Conservation (phyloP, 148 eudicot species). For the Hydrangea macrophylla region DNA sequence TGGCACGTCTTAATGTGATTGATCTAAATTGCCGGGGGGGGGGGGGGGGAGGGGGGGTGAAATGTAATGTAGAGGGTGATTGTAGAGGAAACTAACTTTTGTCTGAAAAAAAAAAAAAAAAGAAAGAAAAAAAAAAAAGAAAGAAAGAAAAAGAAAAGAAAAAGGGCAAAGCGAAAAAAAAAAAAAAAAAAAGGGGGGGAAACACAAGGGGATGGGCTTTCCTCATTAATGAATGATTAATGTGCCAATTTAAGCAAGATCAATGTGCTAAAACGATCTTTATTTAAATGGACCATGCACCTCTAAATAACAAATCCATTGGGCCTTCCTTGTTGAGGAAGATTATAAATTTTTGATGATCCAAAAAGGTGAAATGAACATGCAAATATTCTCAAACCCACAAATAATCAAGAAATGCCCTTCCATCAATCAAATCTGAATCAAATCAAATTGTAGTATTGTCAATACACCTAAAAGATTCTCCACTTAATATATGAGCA, state of each 20-base stretch:
- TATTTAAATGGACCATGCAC: neutral
- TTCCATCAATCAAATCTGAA: neutral
- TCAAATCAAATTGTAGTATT: neutral
- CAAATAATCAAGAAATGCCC: neutral
- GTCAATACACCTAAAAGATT: constrained; percentile 10
- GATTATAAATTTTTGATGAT: neutral
- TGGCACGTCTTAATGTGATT: constrained; percentile 2
- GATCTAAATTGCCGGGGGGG: too few relatives aligned
- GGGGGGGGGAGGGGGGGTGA: neutral
- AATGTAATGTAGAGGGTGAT: neutral
- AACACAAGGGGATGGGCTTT: too few relatives aligned
- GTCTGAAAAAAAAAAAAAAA: neutral
- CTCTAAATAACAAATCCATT: neutral
- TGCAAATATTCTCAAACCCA: neutral
- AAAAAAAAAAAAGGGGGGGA: too few relatives aligned
- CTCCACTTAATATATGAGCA: constrained; percentile 5
- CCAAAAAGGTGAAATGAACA: neutral
- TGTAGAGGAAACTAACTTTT: constrained; percentile 1
- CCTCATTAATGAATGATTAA: neutral
- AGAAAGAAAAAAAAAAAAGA: neutral
- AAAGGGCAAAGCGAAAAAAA: too few relatives aligned
- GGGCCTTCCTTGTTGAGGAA: neutral
- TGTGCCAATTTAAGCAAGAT: too few relatives aligned
- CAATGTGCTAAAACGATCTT: neutral
- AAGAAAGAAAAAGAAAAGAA: too few relatives aligned